phyloP scores from a whole-genome alignment of 768 basidiomycete species.

The Auricularia sp. region DNA sequence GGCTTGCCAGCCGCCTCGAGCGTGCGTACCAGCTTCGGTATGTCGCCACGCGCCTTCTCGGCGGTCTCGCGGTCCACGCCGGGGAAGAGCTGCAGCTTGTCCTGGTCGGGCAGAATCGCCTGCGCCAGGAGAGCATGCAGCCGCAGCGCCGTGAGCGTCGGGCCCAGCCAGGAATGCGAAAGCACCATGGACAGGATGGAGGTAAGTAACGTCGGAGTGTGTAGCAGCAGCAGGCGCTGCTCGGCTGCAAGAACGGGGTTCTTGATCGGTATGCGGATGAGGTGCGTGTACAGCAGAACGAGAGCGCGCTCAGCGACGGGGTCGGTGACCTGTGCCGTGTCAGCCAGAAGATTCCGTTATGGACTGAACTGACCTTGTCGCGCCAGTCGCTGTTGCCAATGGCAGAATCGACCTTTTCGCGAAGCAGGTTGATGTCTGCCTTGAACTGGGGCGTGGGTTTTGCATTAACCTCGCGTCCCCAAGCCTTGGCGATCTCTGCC shows the following conservation, averaged over 20 bases:
- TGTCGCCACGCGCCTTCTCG: constrained; percentile 30
- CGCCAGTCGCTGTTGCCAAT: constrained; percentile 3
- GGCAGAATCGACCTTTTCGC: constrained; percentile 36
- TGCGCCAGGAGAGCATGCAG: constrained; percentile 78
- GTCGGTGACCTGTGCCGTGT: constrained; percentile 22
- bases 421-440: constrained; percentile 35
- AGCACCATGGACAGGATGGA: constrained; percentile 76
- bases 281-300: constrained; percentile 73
- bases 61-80: constrained; percentile 39
- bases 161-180: constrained; percentile 81
- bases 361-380: constrained; percentile 15
- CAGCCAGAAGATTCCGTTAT: no score
- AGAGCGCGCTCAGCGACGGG: constrained; percentile 52
- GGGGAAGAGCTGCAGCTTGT: constrained; percentile 66
- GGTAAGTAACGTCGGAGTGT: constrained; percentile 61
- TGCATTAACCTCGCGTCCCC: constrained; percentile 32
- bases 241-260: constrained; percentile 41
- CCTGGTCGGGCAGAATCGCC: constrained; percentile 54
- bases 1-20: constrained; percentile 46
- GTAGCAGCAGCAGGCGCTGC: constrained; percentile 60
- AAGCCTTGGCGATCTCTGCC: constrained; percentile 56
- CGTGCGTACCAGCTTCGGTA: constrained; percentile 36
- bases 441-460: constrained; percentile 14
- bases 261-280: constrained; percentile 55
- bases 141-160: constrained; percentile 69